Evolutionary conservation across 441 rosid species (phyloP).

Genomic region (Gossypium lobatum): DNA sequence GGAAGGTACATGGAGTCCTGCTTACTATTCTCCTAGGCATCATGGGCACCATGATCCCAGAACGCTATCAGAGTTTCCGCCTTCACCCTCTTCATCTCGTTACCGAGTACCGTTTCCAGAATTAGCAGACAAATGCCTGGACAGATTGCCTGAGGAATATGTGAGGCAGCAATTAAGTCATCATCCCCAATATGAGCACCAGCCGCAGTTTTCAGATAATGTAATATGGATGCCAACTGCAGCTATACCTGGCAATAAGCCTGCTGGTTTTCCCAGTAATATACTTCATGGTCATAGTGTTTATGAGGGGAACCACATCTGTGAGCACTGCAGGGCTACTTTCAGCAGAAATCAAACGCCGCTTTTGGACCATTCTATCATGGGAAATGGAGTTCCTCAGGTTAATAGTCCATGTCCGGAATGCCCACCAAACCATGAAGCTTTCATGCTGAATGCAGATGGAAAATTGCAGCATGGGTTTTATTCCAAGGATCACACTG

Average conservation of each 20-base stretch:
- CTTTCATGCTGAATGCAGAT: constrained; percentile 51
- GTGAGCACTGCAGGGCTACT: constrained; percentile 60
- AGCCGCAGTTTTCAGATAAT: constrained; percentile 56
- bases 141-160: constrained; percentile 71
- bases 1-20: constrained; percentile 90
- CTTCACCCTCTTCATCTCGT: constrained; percentile 65
- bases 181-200: constrained; percentile 55
- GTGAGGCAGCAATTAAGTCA: constrained; percentile 43
- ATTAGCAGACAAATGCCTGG: constrained; percentile 48
- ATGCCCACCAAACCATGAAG: constrained; percentile 54
- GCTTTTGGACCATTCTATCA: constrained; percentile 54
- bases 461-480: constrained; percentile 43
- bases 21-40: constrained; percentile 79
- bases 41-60: constrained; percentile 76
- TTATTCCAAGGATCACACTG: constrained; percentile 49
- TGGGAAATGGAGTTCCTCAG: constrained; percentile 51
- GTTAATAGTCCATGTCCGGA: constrained; percentile 45
- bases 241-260: constrained; percentile 55
- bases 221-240: constrained; percentile 76
- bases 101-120: constrained; percentile 67
- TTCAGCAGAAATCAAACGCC: constrained; percentile 52
- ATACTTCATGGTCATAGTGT: constrained; percentile 52
- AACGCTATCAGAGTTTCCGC: constrained; percentile 51
- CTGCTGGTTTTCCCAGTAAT: constrained; percentile 72
- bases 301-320: constrained; percentile 49